Evolutionary conservation across 139 green algal species (phyloP).

Genomic region (Chlamydomonas eustigma): DNA sequence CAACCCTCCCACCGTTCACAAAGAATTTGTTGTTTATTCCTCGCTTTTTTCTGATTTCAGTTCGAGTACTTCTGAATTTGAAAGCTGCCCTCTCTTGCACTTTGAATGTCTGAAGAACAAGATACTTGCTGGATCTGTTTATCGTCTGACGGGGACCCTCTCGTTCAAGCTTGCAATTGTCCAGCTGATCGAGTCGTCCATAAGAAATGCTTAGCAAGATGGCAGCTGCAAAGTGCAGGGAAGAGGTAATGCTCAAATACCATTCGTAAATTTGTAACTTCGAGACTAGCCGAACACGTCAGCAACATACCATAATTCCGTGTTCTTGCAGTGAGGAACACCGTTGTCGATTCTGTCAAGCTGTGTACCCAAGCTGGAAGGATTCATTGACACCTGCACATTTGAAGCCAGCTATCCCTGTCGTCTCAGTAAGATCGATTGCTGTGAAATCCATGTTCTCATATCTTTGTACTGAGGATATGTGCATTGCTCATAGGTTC

Average conservation of each 20-base stretch:
- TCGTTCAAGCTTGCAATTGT: conserved; percentile 10
- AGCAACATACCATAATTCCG: no score
- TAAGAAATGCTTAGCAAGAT: conserved; percentile 2
- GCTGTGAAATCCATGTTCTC: background rate
- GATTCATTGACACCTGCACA: conserved; percentile 1
- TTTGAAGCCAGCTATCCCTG: conserved; percentile 6
- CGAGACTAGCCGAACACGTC: no score
- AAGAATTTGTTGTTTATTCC: no score
- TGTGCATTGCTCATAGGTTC: no score
- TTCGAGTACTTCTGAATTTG: no score
- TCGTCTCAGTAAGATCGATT: conserved; percentile 15
- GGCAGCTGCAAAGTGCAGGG: conserved; percentile 18
- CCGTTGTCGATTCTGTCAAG: background rate
- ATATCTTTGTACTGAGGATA: background rate
- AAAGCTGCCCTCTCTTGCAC: no score
- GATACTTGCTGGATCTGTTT: conserved; percentile 11
- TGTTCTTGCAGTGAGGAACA: conserved; percentile 1
- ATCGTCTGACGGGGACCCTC: background rate
- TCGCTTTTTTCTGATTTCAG: no score
- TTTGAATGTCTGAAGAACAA: no score
- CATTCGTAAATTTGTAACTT: no score
- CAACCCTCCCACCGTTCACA: no score
- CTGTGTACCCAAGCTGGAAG: background rate
- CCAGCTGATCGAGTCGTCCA: background rate
- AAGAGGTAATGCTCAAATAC: background rate